Evolutionary conservation across 1,284 basidiomycete genomes (phyloP).

Genomic region (Marasmius tenuissimus): DNA sequence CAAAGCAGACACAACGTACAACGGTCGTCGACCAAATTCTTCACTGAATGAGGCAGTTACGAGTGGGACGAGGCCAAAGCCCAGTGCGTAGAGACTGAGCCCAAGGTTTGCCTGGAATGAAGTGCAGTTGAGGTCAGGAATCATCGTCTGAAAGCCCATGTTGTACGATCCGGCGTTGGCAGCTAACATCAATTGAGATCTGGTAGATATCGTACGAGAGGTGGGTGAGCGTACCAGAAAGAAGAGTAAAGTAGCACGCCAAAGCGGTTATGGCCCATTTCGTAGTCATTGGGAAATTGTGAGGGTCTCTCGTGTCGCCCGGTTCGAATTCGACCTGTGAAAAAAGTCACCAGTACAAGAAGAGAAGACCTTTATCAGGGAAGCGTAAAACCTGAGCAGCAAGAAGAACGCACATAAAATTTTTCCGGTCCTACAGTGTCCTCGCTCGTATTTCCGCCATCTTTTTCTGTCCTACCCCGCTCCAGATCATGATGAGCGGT

Average conservation of each 20-base stretch:
- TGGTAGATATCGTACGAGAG: not conserved
- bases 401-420: slow-evolving; percentile 8
- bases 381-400: no score
- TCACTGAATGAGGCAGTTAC: slow-evolving; percentile 75
- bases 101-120: slow-evolving; percentile 60
- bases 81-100: slow-evolving; percentile 61
- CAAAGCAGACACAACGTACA: slow-evolving; percentile 61
- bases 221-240: slow-evolving; percentile 42
- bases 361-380: not conserved
- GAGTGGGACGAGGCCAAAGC: slow-evolving; percentile 71
- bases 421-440: not conserved
- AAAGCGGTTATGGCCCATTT: slow-evolving; percentile 63
- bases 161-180: slow-evolving; percentile 56
- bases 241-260: slow-evolving; percentile 56
- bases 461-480: not conserved
- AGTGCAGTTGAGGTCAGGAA: slow-evolving; percentile 59
- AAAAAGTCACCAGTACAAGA: not conserved
- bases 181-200: slow-evolving; percentile 32
- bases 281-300: slow-evolving; percentile 45
- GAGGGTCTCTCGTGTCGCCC: slow-evolving; percentile 53
- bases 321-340: slow-evolving; percentile 57
- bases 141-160: slow-evolving; percentile 62
- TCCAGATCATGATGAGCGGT: not conserved
- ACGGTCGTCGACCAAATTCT: slow-evolving; percentile 71
- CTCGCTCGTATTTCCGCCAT: not conserved